Base-by-base conservation (phyloP, 106 monocot genomes). In the Gastrodia elata region DNA sequence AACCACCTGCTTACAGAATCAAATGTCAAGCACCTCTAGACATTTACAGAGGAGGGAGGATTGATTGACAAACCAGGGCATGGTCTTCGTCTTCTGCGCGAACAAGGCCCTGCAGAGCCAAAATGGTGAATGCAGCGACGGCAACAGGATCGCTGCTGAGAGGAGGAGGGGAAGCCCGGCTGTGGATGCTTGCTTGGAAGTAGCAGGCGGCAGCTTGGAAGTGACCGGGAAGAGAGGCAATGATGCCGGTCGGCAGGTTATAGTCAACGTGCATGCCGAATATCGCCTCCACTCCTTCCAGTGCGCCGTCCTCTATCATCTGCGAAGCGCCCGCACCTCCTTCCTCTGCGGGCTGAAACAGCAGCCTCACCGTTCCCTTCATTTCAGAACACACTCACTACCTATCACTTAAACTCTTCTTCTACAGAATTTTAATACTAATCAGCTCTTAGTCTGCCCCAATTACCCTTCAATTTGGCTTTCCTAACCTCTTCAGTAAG, bases 321-420 rank as follows among this genome's bases (percentile, higher is more conserved):
- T 88, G 80, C 74, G 43, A 78, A 33, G 94, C 94, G 73, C 94
- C 94, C 57, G 91, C 94, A 74, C 88, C 90, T 14, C 88, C 88
- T 64, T 94, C 94, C 68, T 94, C 91, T 68, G 91, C 94, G 72
- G 91, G 91, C 84, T 92, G 91, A 68, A 92, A 92, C 80, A 92
- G 52, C 39, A 92, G 88, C 68, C 74, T 86, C 73, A 92, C 91
- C 22, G 91, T 88, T 52, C 91, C 91, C 91, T 92, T 79, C 26
- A 16, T 36, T 5, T 3, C 52, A 20, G n/a, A 52, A 18, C 52
- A 52, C 22, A 52, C n/a, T n/a, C n/a, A n/a, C n/a, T n/a, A n/a
- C n/a, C n/a, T n/a, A n/a, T n/a, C n/a, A n/a, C n/a, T n/a, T n/a
- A n/a, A n/a, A n/a, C n/a, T n/a, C n/a, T n/a, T n/a, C n/a, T n/a